Evolutionary conservation across 305 asterid species (phyloP).

Genomic region (Rubia peregrina): DNA sequence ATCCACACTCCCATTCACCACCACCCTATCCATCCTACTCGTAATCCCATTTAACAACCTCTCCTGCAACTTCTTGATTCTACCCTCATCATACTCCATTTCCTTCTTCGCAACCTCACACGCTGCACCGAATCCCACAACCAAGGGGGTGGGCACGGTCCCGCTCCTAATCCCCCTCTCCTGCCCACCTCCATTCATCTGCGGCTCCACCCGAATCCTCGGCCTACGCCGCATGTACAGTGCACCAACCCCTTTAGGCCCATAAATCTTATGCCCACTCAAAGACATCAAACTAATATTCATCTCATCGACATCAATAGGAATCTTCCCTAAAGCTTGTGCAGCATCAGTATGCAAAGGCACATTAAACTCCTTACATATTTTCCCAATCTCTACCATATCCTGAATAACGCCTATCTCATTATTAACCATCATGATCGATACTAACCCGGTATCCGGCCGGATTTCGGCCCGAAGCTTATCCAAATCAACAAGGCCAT

Average conservation of each 20-base stretch:
- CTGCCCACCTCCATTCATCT: conserved; percentile 97
- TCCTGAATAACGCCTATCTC: conserved; percentile 95
- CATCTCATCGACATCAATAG: conserved; percentile 80
- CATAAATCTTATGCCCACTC: conserved; percentile 94
- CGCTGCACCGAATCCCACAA: conserved; percentile 90
- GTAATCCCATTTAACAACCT: conserved; percentile 65
- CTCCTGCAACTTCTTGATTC: conserved; percentile 59
- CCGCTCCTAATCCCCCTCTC: conserved; percentile 98
- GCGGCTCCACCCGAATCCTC: conserved; percentile 87
- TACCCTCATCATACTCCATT: conserved; percentile 74
- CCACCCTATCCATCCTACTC: conserved; percentile 63
- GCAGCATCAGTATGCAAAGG: conserved; percentile 96
- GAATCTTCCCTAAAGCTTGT: conserved; percentile 80
- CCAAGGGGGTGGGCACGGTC: conserved; percentile 88
- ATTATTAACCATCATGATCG: conserved; percentile 94
- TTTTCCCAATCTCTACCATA: conserved; percentile 73
- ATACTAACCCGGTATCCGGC: conserved; percentile 82
- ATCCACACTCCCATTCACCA: conserved; percentile 86
- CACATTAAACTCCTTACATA: conserved; percentile 68
- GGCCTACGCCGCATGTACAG: conserved; percentile 88
- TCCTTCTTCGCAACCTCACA: conserved; percentile 88
- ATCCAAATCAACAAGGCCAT: conserved; percentile 65
- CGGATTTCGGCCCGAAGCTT: conserved; percentile 58
- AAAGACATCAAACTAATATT: conserved; percentile 86
- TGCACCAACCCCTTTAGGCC: conserved; percentile 92